Percentiles rank a stretch among this genome's conserved stretches.
phyloP scores from a whole-genome alignment of 352 stramenopile genomes.

The Phytopythium vexans region DNA sequence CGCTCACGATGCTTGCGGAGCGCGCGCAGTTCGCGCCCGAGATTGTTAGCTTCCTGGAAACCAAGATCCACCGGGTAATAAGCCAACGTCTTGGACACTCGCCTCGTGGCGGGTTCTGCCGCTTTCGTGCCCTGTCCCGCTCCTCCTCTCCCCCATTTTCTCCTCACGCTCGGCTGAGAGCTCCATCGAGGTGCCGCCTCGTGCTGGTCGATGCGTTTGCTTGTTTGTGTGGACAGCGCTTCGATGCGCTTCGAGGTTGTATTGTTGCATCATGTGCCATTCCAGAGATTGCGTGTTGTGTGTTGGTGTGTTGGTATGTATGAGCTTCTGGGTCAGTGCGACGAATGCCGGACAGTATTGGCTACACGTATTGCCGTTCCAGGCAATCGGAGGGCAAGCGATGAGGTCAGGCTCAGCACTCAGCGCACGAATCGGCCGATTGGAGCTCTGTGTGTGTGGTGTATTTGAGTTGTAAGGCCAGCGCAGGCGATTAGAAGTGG shows the following conservation, averaged over 20 bases:
- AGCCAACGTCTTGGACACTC: background rate
- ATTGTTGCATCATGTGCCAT: too few species aligned
- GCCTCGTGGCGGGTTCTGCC: background rate
- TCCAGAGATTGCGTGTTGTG: background rate
- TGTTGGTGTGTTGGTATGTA: background rate
- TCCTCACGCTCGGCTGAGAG: too few species aligned
- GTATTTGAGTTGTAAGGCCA: too few species aligned
- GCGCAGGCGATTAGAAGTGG: too few species aligned
- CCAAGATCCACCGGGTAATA: slow-evolving; percentile 86
- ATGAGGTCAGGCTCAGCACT: too few species aligned
- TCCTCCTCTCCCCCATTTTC: background rate
- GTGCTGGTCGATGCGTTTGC: background rate
- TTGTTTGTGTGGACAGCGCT: background rate
- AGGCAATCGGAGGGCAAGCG: too few species aligned
- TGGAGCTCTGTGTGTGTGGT: background rate
- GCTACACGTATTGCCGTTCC: too few species aligned
- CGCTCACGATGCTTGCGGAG: slow-evolving; percentile 84
- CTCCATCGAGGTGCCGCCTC: too few species aligned
- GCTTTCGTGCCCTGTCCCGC: background rate
- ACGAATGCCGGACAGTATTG: too few species aligned
- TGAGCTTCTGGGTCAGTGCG: too few species aligned
- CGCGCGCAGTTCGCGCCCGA: slow-evolving; percentile 68
- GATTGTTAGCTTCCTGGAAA: slow-evolving; percentile 87
- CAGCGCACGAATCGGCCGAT: too few species aligned
- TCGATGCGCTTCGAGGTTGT: background rate